A percentile compares a stretch with the other conserved stretches of the same genome.
These are phyloP conservation scores for Paramyrothecium roridum DNA, from an alignment of 2,329 filamentous ascomycete genomes.

Conservation along the genomic window DNA sequence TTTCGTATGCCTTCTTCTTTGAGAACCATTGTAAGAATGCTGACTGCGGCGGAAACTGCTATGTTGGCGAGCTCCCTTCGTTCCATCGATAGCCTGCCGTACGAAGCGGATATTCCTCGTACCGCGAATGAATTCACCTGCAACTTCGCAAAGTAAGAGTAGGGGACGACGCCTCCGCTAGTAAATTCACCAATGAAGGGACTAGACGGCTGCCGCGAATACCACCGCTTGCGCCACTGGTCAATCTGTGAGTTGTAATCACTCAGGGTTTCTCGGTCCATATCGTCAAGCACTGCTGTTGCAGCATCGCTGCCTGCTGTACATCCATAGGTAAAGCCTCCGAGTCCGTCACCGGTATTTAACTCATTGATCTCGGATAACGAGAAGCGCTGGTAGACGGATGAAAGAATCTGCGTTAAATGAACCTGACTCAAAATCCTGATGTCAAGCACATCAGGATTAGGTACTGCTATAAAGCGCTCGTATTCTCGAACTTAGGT, in stretches of 20 bases:
- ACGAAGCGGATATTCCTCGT: slow-evolving; percentile 7
- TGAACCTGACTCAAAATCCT: slow-evolving; percentile 9
- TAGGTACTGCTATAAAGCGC: slow-evolving; percentile 17
- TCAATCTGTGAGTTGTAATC: slow-evolving; percentile 39
- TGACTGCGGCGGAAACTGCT: slow-evolving; percentile 19
- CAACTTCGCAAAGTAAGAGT: slow-evolving; percentile 25
- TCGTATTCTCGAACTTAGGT: slow-evolving; percentile 18
- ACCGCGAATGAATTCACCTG: slow-evolving; percentile 25
- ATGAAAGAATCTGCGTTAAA: slow-evolving; percentile 10
- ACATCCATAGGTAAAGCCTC: not conserved
- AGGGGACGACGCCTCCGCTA: slow-evolving; percentile 34
- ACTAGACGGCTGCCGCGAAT: slow-evolving; percentile 15
- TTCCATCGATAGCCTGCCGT: slow-evolving; percentile 8
- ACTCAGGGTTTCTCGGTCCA: slow-evolving; percentile 31
- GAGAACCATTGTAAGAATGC: slow-evolving; percentile 33
- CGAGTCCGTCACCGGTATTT: slow-evolving; percentile 6
- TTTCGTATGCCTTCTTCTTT: slow-evolving; percentile 27
- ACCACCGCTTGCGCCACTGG: slow-evolving; percentile 35
- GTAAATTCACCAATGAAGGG: slow-evolving; percentile 25
- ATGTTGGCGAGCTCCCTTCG: slow-evolving; percentile 18
- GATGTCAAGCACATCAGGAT: slow-evolving; percentile 7
- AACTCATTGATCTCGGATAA: slow-evolving; percentile 6
- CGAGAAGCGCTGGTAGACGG: slow-evolving; percentile 9
- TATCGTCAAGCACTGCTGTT: slow-evolving; percentile 22
- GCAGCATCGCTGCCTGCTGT: slow-evolving; percentile 4